Percentiles rank a stretch among this genome's conserved stretches.
phyloP scores from a whole-genome alignment of 768 basidiomycete species.

The Podaxis mareebaensis region DNA sequence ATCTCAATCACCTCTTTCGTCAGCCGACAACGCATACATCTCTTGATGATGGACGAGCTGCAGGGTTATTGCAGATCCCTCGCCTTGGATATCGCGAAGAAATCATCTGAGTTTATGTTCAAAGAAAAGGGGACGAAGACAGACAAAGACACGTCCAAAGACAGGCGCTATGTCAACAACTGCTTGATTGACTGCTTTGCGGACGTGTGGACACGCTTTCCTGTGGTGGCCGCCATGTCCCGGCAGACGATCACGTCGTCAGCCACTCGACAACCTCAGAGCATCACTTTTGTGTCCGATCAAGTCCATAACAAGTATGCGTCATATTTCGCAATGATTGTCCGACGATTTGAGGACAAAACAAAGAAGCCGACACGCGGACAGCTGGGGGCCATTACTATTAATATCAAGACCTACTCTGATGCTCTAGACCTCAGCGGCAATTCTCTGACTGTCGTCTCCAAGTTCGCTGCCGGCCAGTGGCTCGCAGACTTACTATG shows the following conservation, averaged over 20 bases:
- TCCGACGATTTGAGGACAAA: conserved; percentile 44
- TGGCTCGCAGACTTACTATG: conserved; percentile 64
- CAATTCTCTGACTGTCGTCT: conserved; percentile 19
- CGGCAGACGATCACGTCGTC: conserved; percentile 39
- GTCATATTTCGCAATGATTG: conserved; percentile 46
- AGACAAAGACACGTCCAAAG: conserved; percentile 20
- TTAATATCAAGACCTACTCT: conserved; percentile 23
- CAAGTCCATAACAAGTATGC: conserved; percentile 28
- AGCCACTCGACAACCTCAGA: conserved; percentile 29
- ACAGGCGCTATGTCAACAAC: conserved; percentile 37
- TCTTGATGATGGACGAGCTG: conserved; percentile 40
- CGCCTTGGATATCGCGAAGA: conserved; percentile 53
- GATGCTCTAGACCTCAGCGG: neutral
- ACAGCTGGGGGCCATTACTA: conserved; percentile 36
- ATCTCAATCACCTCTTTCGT: conserved; percentile 46
- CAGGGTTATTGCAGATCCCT: conserved; percentile 38
- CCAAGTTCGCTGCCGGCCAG: conserved; percentile 50
- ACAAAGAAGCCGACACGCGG: conserved; percentile 55
- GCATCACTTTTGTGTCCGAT: conserved; percentile 46
- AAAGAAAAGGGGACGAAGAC: conserved; percentile 35
- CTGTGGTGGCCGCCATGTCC: conserved; percentile 53
- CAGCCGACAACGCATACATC: conserved; percentile 40
- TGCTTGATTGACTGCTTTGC: conserved; percentile 55
- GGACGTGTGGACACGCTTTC: conserved; percentile 63
- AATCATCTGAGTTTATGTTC: conserved; percentile 58